Evolutionary conservation across 2,329 filamentous ascomycete species (phyloP), one percentile per base, ranked within the genome.

Genomic region (Pestalotiopsis sp.): DNA sequence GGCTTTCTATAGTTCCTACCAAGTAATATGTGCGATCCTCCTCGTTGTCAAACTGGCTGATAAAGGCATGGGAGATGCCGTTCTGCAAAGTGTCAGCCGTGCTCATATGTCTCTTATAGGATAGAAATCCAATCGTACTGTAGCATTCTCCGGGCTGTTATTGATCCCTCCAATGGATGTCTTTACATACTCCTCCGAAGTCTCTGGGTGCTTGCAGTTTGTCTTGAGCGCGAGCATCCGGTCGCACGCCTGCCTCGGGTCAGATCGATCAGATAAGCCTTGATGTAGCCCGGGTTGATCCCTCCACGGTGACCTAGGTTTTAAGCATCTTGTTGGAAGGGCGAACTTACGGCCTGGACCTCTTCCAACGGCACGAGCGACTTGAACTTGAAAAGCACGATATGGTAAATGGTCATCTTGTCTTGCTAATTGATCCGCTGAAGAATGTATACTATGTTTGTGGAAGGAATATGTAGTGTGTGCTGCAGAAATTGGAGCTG

Each of bases 21-120:
- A 91, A 76, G 74, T 93, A 94, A 74, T 93, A 93, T 71, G 89
- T 86, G 67, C 91, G 82, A 73, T 94, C 91, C 70, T 88, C 86
- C 38, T 84, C 82, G 61, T 78, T 90, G 4, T 85, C 84, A 69
- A 94, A 93, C 73, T 91, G 86, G 31, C 87, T 84, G 1, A 94
- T 84, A 72, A 93, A 93, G 0, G 84, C 89, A 74, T 94, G 91
- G 1, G 89, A 89, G 41, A 90, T 86, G 0, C 85, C 90, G 59
- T 85, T 83, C 90, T 89, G 68, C 69, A 23, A 17, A 31, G n/a
- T 38, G 12, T 36, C n/a, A 56, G 20, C 17, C 59, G n/a, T 36
- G 31, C 0, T 36, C 12, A 20, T 25, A 12, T 11, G 12, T 4
- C 14, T 7, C 2, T 58, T 1, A 5, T 4, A 39, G 11, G 27